Evolutionary conservation across 2,329 filamentous ascomycete genomes (phyloP).

Genomic region (Dothistroma pini): DNA sequence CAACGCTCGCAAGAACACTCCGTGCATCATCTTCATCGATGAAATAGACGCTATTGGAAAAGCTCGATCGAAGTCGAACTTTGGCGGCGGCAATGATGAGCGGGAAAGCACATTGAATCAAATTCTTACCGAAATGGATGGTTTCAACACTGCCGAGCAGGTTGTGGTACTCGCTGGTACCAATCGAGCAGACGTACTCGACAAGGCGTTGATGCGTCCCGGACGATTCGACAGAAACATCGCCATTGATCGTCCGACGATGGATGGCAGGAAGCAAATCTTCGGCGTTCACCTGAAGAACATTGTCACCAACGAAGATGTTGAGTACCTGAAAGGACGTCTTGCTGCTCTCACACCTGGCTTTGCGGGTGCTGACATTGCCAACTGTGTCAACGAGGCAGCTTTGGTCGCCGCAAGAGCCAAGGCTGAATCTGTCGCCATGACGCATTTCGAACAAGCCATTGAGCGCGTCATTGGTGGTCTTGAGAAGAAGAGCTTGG

Average conservation of each 20-base stretch:
- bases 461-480: slow-evolving; percentile 97
- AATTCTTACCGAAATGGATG: slow-evolving; percentile 98
- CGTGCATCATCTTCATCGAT: slow-evolving; percentile 99
- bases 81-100: slow-evolving; percentile 92
- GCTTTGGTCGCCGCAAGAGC: slow-evolving; percentile 86
- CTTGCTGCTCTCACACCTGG: slow-evolving; percentile 90
- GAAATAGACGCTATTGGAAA: slow-evolving; percentile 98
- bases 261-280: slow-evolving; percentile 94
- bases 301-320: slow-evolving; percentile 87
- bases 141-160: slow-evolving; percentile 95
- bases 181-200: slow-evolving; percentile 89
- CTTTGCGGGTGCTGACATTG: slow-evolving; percentile 96
- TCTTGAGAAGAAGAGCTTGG: slow-evolving; percentile 93
- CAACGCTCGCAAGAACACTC: slow-evolving; percentile 90
- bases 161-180: slow-evolving; percentile 96
- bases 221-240: slow-evolving; percentile 98
- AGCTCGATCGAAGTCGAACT: slow-evolving; percentile 76
- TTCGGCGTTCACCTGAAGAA: slow-evolving; percentile 93
- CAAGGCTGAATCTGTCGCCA: slow-evolving; percentile 74
- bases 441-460: slow-evolving; percentile 93
- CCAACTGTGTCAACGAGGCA: slow-evolving; percentile 97
- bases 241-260: slow-evolving; percentile 88
- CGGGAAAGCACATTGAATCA: slow-evolving; percentile 96
- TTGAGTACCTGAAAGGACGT: slow-evolving; percentile 81
- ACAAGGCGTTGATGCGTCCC: slow-evolving; percentile 93